A percentile compares a stretch with the other conserved stretches of the same genome.
Evolutionary conservation across 441 rosid genomes (phyloP).

Genomic region (Omphalea diandra): DNA sequence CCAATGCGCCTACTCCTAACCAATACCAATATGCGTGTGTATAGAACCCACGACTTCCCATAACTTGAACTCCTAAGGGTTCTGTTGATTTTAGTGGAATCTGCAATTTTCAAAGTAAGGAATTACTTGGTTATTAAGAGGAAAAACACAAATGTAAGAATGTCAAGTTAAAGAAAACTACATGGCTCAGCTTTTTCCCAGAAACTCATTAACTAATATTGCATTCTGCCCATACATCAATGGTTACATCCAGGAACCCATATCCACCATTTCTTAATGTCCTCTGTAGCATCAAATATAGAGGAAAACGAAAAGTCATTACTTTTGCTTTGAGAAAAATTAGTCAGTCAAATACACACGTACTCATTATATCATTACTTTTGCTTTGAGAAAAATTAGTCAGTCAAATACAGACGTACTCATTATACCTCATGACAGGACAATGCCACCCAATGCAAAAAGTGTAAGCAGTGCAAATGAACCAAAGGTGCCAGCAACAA

Average conservation of each 20-base stretch:
- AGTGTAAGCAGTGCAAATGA: slow-evolving; percentile 49
- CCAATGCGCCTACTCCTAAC: slow-evolving; percentile 58
- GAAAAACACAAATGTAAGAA: neutral
- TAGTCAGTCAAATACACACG: neutral
- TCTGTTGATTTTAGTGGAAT: slow-evolving; percentile 33
- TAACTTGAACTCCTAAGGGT: slow-evolving; percentile 44
- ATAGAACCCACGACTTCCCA: slow-evolving; percentile 58
- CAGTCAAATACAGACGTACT: neutral
- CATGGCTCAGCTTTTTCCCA: slow-evolving; percentile 67
- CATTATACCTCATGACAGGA: slow-evolving; percentile 58
- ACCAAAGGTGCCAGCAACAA: slow-evolving; percentile 73
- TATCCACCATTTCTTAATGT: slow-evolving; percentile 72
- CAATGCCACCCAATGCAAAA: slow-evolving; percentile 63
- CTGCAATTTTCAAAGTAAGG: slow-evolving; percentile 21
- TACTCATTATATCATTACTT: neutral
- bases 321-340: neutral
- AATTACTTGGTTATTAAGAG: neutral
- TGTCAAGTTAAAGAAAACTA: slow-evolving; percentile 19
- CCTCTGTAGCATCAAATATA: slow-evolving; percentile 34
- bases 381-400: neutral
- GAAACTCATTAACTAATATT: slow-evolving; percentile 67
- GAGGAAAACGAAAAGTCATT: neutral
- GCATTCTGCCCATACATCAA: slow-evolving; percentile 85
- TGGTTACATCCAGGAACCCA: slow-evolving; percentile 84
- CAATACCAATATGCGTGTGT: slow-evolving; percentile 63